Evolutionary conservation across 192 early-diverging fungal species (phyloP), one percentile per base, ranked within the genome.

Genomic region (Dispira parvispora): DNA sequence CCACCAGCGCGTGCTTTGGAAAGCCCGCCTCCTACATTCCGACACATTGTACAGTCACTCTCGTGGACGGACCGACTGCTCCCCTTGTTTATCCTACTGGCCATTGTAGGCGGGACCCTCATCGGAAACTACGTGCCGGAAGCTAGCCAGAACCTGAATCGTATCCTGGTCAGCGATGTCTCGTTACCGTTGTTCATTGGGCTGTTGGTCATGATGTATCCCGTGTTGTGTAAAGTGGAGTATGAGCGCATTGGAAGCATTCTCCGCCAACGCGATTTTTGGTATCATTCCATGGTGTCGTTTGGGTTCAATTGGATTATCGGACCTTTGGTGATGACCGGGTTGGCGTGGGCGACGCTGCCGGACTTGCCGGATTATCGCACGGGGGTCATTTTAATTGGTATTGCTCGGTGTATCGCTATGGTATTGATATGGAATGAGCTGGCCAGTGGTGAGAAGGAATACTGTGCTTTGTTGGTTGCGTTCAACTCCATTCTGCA

Each of bases 391-490:
- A 75, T 66, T 20, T 23, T 80, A 16, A 54, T 80, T 56, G 73
- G 73, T 42, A 65, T 68, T 0, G 78, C 73, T 44, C 70, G 83
- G 21, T 87, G 85, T 70, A 87, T 86, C 66, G 87, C 87, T 43
- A 87, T 88, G 85, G 87, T 88, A 4, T 63, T 88, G 50, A 84
- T 88, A 13, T 87, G 87, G 85, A 84, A 84, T 65, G 65, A 83
- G 32, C 74, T 88, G 6, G 81, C 85, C 28, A 68, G 65, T 10
- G 85, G 87, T 0, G 82, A 88, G 53, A 18, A 69, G 11, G 79
- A 85, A 27, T 86, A 80, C 60, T 85, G 82, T 66, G 85, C 85
- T 1, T 77, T 86, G 45, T 65, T 84, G 0, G 84, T 88, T 28
- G 84, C 84, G 10, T 53, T 87, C 62, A 88, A 88, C 63, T 78